These are phyloP conservation scores for Helicocarpus griseus DNA, from an alignment of 2,329 filamentous ascomycete species.

Conservation along the genomic window DNA sequence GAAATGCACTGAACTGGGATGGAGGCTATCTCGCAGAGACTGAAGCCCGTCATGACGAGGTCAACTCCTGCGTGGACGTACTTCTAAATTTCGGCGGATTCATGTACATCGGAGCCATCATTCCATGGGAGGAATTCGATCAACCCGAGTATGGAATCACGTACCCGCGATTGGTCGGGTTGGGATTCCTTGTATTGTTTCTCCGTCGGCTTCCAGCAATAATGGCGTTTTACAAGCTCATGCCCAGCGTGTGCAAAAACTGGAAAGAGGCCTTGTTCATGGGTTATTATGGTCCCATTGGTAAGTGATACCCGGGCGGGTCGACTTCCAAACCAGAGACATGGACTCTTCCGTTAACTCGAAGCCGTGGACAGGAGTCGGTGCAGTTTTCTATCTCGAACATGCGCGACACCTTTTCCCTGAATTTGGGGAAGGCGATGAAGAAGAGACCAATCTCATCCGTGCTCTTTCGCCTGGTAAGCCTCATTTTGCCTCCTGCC, in stretches of 20 bases:
- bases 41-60: conserved; percentile 48
- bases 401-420: conserved; percentile 37
- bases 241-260: conserved; percentile 43
- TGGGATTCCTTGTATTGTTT: conserved; percentile 44
- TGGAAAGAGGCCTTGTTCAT: conserved; percentile 53
- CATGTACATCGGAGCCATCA: conserved; percentile 48
- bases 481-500: background rate
- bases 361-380: conserved; percentile 24
- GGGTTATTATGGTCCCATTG: conserved; percentile 45
- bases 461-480: conserved; percentile 31
- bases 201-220: conserved; percentile 51
- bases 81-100: conserved; percentile 53
- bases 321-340: background rate
- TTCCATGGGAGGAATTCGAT: conserved; percentile 49
- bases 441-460: conserved; percentile 32
- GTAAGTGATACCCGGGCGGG: conserved; percentile 12
- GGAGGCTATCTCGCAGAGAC: conserved; percentile 49
- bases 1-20: conserved; percentile 53
- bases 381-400: conserved; percentile 39
- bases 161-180: conserved; percentile 38
- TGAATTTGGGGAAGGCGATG: conserved; percentile 28
- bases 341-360: background rate
- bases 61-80: conserved; percentile 50
- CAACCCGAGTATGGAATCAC: conserved; percentile 47
- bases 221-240: conserved; percentile 45